Percentiles rank a stretch among this genome's conserved stretches.
phyloP scores from a whole-genome alignment of 1,284 basidiomycete genomes.

The Rhodotorula sp. region DNA sequence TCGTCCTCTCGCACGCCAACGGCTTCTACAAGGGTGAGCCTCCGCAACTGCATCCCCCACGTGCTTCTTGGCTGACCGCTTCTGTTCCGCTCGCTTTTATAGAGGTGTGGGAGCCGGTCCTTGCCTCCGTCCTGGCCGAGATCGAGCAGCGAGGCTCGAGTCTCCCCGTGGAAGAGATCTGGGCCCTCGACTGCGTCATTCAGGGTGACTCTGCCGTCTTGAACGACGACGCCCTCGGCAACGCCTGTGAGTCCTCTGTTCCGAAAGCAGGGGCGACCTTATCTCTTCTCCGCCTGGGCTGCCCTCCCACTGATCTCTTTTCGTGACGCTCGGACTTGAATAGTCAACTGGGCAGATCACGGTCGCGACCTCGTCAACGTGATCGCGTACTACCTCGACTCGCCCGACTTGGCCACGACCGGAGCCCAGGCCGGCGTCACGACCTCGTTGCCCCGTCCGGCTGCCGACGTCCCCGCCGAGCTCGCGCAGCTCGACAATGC shows the following conservation, averaged over 20 bases:
- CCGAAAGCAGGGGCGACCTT: not conserved
- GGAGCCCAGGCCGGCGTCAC: not conserved
- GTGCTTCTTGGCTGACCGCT: not conserved
- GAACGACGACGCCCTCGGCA: conserved; percentile 60
- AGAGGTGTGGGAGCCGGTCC: conserved; percentile 66
- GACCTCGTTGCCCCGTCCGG: not conserved
- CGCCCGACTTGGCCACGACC: not conserved
- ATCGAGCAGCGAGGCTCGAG: conserved; percentile 20
- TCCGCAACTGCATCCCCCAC: too few species aligned
- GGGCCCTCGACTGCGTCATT: conserved; percentile 72
- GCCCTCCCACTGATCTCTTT: not conserved
- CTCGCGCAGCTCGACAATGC: conserved; percentile 32
- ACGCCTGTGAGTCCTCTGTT: conserved; percentile 56
- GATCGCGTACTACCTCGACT: conserved; percentile 55
- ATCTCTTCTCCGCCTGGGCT: too few species aligned
- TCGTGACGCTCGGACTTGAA: not conserved
- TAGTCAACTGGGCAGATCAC: conserved; percentile 69
- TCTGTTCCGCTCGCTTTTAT: not conserved
- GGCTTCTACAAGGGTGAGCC: conserved; percentile 72
- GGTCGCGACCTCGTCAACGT: conserved; percentile 72
- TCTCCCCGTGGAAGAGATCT: conserved; percentile 65
- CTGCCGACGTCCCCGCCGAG: not conserved
- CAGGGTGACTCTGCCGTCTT: conserved; percentile 72
- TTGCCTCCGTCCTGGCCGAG: conserved; percentile 54
- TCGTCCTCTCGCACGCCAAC: conserved; percentile 74